Evolutionary conservation across 306 rosid species (phyloP), one percentile per base, ranked within the genome.

Genomic region (Trichosanthes truncata): DNA sequence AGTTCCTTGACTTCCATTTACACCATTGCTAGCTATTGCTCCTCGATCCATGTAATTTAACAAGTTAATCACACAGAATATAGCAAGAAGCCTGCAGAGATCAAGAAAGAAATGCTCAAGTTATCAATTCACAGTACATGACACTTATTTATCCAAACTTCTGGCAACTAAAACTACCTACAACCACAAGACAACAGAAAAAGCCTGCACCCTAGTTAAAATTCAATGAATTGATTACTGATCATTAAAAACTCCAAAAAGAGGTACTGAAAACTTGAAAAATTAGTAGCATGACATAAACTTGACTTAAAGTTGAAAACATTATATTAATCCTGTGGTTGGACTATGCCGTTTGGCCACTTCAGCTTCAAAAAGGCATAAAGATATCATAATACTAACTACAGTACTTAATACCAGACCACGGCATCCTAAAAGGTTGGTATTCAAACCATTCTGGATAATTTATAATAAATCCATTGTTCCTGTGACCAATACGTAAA

Each of bases 21-120:
- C 98, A 82, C 98, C 98, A 78, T 92, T 93, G 86, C 98, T 93
- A 56, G 98, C 98, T 78, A 93, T 93, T 77, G 93, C 86, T 84
- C 98, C 98, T 73, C 96, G 92, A 80, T 93, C 98, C 87, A 93
- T 76, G 83, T 90, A 93, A 85, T 90, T 93, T 85, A 93, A 76
- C 86, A 93, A 76, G 89, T 91, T 93, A 69, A 93, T 90, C 81
- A 89, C 78, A 60, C 96, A 93, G 78, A 94, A 94, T 76, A 92
- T 62, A 79, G 78, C 75, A 74, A 94, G 94, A 68, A 94, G 81
- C 98, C 98, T 93, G 82, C 88, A 74, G 80, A 88, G 67, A 79
- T 77, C 80, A 48, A 72, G 74, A 74, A 62, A 20, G 40, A 11
- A 75, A 43, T 67, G 33, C 41, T 29, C 80, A 17, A n/a, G 43